phyloP scores from a whole-genome alignment of 257 asterid genomes.

The Cruciata laevipes region DNA sequence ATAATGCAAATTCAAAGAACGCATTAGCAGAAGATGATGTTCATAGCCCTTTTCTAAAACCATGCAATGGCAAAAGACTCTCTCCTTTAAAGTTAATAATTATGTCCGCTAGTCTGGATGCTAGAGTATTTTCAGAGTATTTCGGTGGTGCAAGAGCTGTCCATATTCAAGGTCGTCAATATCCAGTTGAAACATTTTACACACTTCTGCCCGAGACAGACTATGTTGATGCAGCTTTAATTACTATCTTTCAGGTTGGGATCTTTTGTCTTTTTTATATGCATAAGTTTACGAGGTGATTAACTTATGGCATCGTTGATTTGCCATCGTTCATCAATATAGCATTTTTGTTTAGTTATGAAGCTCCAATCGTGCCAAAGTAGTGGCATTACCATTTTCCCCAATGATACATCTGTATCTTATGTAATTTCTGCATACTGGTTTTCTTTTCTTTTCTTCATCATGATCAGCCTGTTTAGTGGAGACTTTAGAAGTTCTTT shows the following conservation, averaged over 20 bases:
- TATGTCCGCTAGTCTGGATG: slow-evolving; percentile 98
- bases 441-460: not conserved
- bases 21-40: slow-evolving; percentile 26
- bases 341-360: not conserved
- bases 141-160: slow-evolving; percentile 94
- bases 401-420: not conserved
- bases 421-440: not conserved
- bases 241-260: slow-evolving; percentile 84
- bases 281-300: too few species aligned
- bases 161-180: slow-evolving; percentile 88
- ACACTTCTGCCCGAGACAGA: slow-evolving; percentile 85
- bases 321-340: not conserved
- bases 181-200: slow-evolving; percentile 69
- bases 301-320: not conserved
- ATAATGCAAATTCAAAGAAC: slow-evolving; percentile 24
- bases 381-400: not conserved
- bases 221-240: slow-evolving; percentile 82
- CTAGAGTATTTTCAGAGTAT: slow-evolving; percentile 70
- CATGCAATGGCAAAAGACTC: slow-evolving; percentile 35
- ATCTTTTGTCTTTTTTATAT: slow-evolving; percentile 8
- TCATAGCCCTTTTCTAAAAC: slow-evolving; percentile 30
- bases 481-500: not conserved
- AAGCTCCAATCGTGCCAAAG: not conserved
- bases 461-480: not conserved
- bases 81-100: slow-evolving; percentile 72